Percentiles rank a stretch among this genome's conserved stretches.
Conservation (phyloP, 768 basidiomycete species). For the Tulasnella sp. region DNA sequence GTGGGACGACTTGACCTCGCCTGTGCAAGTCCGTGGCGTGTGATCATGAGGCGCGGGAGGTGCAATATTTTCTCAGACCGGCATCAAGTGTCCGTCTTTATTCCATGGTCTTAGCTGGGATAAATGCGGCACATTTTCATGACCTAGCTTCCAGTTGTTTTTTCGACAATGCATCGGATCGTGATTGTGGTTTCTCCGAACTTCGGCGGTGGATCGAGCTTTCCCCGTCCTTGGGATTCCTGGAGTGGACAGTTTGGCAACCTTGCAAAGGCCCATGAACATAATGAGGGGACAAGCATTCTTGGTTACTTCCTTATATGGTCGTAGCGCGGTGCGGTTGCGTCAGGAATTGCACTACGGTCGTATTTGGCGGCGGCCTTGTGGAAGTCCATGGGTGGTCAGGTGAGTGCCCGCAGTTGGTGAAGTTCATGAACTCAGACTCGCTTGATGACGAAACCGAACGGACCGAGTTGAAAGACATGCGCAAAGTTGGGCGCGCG, state of each 20-base stretch:
- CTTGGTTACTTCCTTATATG: neutral
- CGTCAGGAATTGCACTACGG: too few relatives aligned
- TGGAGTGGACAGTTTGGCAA: too few relatives aligned
- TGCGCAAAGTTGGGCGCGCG: neutral
- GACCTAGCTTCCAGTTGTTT: neutral
- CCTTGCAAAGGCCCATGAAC: too few relatives aligned
- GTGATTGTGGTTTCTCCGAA: neutral
- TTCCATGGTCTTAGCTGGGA: too few relatives aligned
- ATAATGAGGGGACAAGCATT: neutral
- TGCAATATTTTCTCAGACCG: neutral
- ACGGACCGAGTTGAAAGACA: neutral
- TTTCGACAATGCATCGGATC: too few relatives aligned
- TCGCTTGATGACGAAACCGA: neutral
- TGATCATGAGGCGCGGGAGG: neutral
- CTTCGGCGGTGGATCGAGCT: too few relatives aligned
- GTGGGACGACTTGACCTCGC: neutral
- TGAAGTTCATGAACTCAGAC: neutral
- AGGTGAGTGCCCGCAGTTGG: neutral
- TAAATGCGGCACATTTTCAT: neutral
- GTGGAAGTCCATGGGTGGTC: neutral
- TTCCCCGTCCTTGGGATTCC: too few relatives aligned
- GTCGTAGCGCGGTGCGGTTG: too few relatives aligned
- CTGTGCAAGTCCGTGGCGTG: neutral
- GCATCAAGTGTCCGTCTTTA: neutral
- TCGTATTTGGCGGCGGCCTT: neutral